Evolutionary conservation across 495 filamentous ascomycete species (phyloP).

Genomic region (Filosporella fistucella): DNA sequence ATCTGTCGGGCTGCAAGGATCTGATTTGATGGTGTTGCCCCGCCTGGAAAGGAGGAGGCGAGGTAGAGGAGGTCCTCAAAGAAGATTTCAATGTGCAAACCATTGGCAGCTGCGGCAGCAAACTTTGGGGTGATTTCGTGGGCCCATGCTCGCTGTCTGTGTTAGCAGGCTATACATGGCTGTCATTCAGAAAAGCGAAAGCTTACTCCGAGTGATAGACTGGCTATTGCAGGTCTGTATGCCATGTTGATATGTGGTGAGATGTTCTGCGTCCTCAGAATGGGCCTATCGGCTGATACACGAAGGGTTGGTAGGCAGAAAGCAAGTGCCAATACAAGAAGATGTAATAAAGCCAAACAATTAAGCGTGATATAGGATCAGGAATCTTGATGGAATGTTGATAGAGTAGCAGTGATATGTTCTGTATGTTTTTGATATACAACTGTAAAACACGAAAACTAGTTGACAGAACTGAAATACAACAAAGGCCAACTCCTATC

Average conservation of each 20-base stretch:
- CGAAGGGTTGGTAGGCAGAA: not conserved
- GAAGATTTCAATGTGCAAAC: conserved; percentile 73
- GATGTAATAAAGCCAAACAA: no score
- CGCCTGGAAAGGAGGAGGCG: conserved; percentile 34
- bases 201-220: conserved; percentile 13
- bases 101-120: conserved; percentile 58
- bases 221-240: conserved; percentile 15
- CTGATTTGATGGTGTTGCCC: conserved; percentile 36
- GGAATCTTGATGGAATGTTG: no score
- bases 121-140: conserved; percentile 62
- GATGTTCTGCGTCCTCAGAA: no score
- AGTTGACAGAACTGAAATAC: no score
- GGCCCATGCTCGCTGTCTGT: conserved; percentile 38
- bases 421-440: no score
- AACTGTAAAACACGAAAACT: no score
- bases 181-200: not conserved
- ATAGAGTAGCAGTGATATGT: no score
- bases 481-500: no score
- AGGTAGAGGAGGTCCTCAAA: conserved; percentile 71
- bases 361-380: no score
- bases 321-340: not conserved
- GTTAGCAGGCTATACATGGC: no score
- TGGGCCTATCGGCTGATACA: not conserved
- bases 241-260: conserved; percentile 4
- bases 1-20: conserved; percentile 54